Evolutionary conservation across 805 yeast genomes (phyloP).

Genomic region (Schwanniomyces occidentalis): DNA sequence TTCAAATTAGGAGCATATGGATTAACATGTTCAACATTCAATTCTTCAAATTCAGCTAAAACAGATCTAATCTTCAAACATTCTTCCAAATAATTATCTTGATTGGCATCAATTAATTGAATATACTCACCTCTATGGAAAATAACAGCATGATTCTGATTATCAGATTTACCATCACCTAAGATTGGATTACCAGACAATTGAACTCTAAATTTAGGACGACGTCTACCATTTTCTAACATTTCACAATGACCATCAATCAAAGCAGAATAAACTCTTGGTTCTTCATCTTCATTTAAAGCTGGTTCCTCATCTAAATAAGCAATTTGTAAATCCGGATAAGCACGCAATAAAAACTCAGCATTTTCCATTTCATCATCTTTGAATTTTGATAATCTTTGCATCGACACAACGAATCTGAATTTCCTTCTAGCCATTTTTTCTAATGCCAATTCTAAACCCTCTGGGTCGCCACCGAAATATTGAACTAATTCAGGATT

Average conservation of each 20-base stretch:
- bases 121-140: conserved; percentile 80
- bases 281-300: conserved; percentile 42
- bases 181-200: conserved; percentile 79
- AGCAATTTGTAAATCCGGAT: conserved; percentile 66
- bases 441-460: conserved; percentile 91
- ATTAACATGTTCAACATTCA: conserved; percentile 61
- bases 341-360: conserved; percentile 60
- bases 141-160: conserved; percentile 74
- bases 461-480: conserved; percentile 98
- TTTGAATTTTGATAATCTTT: conserved; percentile 53
- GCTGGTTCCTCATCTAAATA: conserved; percentile 56
- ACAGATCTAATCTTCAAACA: conserved; percentile 76
- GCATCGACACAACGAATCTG: conserved; percentile 66
- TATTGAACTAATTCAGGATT: conserved; percentile 64
- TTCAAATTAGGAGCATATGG: conserved; percentile 78
- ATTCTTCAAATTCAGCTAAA: conserved; percentile 75
- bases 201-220: conserved; percentile 62
- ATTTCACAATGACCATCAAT: conserved; percentile 72
- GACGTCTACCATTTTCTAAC: conserved; percentile 54
- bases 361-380: conserved; percentile 59
- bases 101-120: conserved; percentile 81
- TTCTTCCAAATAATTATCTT: conserved; percentile 79
- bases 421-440: conserved; percentile 64
- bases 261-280: conserved; percentile 58
- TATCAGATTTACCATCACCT: conserved; percentile 85